Percentiles rank a stretch among this genome's conserved stretches.
phyloP scores from a whole-genome alignment of 2,329 filamentous ascomycete genomes.

The Rhynchosporium secalis region DNA sequence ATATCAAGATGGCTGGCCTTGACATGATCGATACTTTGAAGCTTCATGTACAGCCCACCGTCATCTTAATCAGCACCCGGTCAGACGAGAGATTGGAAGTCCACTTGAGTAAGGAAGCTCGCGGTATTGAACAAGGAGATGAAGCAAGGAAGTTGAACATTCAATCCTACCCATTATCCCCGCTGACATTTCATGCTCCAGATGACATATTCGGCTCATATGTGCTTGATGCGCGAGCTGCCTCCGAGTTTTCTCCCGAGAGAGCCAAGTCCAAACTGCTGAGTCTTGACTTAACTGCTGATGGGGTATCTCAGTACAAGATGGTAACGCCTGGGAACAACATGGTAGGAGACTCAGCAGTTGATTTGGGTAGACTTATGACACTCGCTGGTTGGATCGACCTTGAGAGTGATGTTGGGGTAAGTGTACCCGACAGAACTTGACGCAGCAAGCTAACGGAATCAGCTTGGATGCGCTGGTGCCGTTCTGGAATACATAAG shows the following conservation, averaged over 20 bases:
- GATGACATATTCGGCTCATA: conserved; percentile 46
- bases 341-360: conserved; percentile 34
- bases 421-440: conserved; percentile 40
- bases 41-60: conserved; percentile 55
- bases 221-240: conserved; percentile 65
- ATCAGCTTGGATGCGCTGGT: conserved; percentile 74
- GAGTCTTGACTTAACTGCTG: conserved; percentile 50
- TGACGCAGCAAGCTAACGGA: conserved; percentile 15
- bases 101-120: conserved; percentile 37
- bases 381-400: conserved; percentile 71
- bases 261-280: conserved; percentile 65
- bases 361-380: conserved; percentile 63
- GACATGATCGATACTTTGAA: conserved; percentile 65
- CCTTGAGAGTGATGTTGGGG: conserved; percentile 70
- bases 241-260: conserved; percentile 71
- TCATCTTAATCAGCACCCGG: conserved; percentile 48
- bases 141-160: conserved; percentile 31
- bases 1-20: conserved; percentile 67
- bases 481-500: conserved; percentile 79
- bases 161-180: not conserved
- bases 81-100: conserved; percentile 40
- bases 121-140: conserved; percentile 31
- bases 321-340: conserved; percentile 61
- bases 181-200: conserved; percentile 26
- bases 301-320: conserved; percentile 52